Conservation (phyloP, 345 rosid genomes). For the Populus davidiana region DNA sequence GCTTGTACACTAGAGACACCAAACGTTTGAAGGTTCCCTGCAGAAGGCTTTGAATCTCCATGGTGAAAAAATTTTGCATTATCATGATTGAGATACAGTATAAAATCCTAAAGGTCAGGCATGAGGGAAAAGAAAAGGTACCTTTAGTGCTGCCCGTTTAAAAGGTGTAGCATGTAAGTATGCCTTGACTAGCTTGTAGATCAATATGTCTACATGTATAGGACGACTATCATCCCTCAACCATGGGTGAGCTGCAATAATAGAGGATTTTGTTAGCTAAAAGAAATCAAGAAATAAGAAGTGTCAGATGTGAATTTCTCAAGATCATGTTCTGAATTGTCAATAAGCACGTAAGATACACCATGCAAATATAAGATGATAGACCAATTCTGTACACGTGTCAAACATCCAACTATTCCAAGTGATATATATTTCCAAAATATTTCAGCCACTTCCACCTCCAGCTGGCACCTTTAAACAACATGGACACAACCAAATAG, state of each 20-base stretch:
- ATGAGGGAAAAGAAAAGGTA: slow-evolving; percentile 13
- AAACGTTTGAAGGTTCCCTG: neutral
- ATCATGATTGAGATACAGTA: neutral
- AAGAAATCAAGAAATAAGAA: neutral
- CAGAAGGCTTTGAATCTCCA: neutral
- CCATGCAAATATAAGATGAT: neutral
- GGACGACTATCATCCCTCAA: slow-evolving; percentile 51
- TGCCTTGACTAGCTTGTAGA: slow-evolving; percentile 72
- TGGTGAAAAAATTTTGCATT: neutral
- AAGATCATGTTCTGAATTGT: neutral
- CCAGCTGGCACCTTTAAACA: neutral
- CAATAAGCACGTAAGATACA: neutral
- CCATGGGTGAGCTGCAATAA: slow-evolving; percentile 88
- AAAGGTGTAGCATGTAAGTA: slow-evolving; percentile 74
- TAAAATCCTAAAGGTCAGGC: neutral
- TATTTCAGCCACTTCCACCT: neutral
- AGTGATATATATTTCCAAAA: neutral
- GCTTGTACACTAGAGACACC: neutral
- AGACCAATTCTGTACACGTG: neutral
- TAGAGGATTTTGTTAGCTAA: slow-evolving; percentile 5
- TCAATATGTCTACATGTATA: slow-evolving; percentile 69
- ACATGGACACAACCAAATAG: neutral
- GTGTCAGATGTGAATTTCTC: neutral
- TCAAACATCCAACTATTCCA: neutral
- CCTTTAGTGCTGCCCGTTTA: slow-evolving; percentile 83